Percentiles rank a stretch among this genome's conserved stretches.
phyloP scores from a whole-genome alignment of 805 yeast genomes.

The Alloascoidea hylecoeti region DNA sequence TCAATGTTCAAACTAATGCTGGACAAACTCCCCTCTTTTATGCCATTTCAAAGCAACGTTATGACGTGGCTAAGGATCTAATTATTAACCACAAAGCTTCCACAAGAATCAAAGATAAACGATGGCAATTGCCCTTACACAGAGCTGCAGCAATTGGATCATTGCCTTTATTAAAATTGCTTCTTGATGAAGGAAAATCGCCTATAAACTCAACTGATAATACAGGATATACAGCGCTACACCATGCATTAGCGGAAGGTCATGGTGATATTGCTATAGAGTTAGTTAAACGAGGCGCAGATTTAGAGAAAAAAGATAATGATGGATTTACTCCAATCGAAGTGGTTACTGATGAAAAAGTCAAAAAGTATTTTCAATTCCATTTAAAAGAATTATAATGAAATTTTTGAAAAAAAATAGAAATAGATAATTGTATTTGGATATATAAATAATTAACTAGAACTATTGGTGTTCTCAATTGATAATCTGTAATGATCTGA shows the following conservation, averaged over 20 bases:
- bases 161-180: conserved; percentile 33
- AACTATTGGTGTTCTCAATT: too few relatives aligned
- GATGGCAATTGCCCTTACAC: conserved; percentile 55
- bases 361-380: conserved; percentile 21
- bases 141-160: conserved; percentile 78
- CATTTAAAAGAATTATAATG: too few relatives aligned
- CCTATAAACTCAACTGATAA: conserved; percentile 57
- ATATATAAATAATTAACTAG: too few relatives aligned
- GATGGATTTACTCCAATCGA: conserved; percentile 43
- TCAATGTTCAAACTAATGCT: conserved; percentile 43
- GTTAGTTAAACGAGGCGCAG: conserved; percentile 57
- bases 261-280: conserved; percentile 60
- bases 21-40: conserved; percentile 69
- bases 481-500: too few relatives aligned
- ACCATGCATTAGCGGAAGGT: conserved; percentile 87
- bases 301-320: conserved; percentile 24
- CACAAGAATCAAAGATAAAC: conserved; percentile 50
- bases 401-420: too few relatives aligned
- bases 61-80: conserved; percentile 37
- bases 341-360: conserved; percentile 41
- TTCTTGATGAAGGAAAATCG: conserved; percentile 38
- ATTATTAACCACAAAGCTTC: conserved; percentile 41
- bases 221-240: conserved; percentile 77
- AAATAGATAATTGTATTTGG: too few relatives aligned
- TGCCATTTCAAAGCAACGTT: conserved; percentile 59